Conservation (phyloP, 495 filamentous ascomycete genomes). For the Lasiosphaeria ovina region DNA sequence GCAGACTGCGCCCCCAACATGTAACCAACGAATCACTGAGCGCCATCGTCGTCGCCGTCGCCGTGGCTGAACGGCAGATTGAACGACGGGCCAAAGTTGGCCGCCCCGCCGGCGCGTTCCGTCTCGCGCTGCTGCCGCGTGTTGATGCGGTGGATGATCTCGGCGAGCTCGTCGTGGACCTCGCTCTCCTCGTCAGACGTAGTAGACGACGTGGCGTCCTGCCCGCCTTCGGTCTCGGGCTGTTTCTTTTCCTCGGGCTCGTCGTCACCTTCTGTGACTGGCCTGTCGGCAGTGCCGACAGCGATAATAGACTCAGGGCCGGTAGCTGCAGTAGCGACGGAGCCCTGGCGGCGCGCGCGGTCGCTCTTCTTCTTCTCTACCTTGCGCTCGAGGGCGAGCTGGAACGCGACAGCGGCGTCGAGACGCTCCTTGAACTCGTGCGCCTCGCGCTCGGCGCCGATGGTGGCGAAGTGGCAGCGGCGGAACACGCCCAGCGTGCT, state of each 20-base stretch:
- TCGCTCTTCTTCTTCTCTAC: constrained; percentile 13
- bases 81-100: constrained; percentile 26
- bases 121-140: constrained; percentile 8
- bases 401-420: constrained; percentile 26
- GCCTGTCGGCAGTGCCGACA: background rate
- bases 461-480: constrained; percentile 33
- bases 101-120: background rate
- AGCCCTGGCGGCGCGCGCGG: background rate
- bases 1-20: too few species aligned
- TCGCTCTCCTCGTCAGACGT: too few species aligned
- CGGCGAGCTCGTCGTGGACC: constrained; percentile 9
- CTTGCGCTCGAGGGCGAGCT: constrained; percentile 9
- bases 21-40: too few species aligned
- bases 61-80: constrained; percentile 11
- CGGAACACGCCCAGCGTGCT: constrained; percentile 43
- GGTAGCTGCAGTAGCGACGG: background rate
- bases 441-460: constrained; percentile 37
- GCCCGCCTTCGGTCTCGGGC: constrained; percentile 6
- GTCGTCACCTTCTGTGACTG: background rate
- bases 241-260: constrained; percentile 5
- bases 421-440: constrained; percentile 28
- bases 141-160: constrained; percentile 12
- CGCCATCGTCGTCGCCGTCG: background rate
- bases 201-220: background rate
- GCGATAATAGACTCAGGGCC: background rate